Evolutionary conservation across 192 early-diverging fungal genomes (phyloP).

Genomic region (Backusella parvicylindrica): DNA sequence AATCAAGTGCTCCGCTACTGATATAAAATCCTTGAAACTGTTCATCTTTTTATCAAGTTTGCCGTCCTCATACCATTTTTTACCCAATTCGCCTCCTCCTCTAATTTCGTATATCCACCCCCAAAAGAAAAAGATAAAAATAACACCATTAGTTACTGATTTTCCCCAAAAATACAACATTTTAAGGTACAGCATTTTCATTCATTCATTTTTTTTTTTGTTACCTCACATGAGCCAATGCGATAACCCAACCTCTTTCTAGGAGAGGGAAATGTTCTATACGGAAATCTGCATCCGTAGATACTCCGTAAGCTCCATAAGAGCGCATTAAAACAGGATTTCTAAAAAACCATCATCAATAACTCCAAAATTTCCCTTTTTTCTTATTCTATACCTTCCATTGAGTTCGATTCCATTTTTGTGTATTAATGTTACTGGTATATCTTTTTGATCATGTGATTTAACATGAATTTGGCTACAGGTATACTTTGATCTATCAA

Average conservation of each 20-base stretch:
- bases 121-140: neutral
- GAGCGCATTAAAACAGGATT: slow-evolving; percentile 65
- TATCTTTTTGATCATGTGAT: slow-evolving; percentile 37
- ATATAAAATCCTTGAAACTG: slow-evolving; percentile 68
- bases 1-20: slow-evolving; percentile 62
- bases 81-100: slow-evolving; percentile 77
- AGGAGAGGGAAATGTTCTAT: slow-evolving; percentile 72
- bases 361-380: neutral
- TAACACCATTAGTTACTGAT: neutral
- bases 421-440: slow-evolving; percentile 68
- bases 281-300: slow-evolving; percentile 73
- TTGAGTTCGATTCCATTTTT: slow-evolving; percentile 43
- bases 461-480: slow-evolving; percentile 45
- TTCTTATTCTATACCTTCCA: slow-evolving; percentile 22
- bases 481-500: slow-evolving; percentile 43
- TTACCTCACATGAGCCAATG: slow-evolving; percentile 72
- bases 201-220: neutral
- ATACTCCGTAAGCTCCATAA: slow-evolving; percentile 81
- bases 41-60: slow-evolving; percentile 69
- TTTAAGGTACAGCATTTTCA: neutral
- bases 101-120: slow-evolving; percentile 31
- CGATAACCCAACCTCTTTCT: slow-evolving; percentile 78
- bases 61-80: slow-evolving; percentile 75
- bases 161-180: neutral
- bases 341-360: slow-evolving; percentile 4